Percentiles rank a stretch among this genome's conserved stretches.
phyloP scores from a whole-genome alignment of 2,329 filamentous ascomycete species.

The Pseudogymnoascus sp. region DNA sequence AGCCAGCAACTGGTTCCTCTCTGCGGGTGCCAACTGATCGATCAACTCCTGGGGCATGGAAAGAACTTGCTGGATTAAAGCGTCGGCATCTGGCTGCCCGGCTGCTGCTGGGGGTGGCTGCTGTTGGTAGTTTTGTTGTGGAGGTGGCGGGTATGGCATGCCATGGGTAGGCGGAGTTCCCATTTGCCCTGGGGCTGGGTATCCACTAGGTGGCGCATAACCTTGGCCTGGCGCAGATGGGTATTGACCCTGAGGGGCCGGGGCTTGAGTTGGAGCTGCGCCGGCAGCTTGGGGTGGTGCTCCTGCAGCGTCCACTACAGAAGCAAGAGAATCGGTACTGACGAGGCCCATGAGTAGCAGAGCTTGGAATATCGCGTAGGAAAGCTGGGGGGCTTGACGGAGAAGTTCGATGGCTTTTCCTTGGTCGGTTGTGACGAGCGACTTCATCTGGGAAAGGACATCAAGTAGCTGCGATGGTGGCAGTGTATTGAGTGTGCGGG shows the following conservation, averaged over 20 bases:
- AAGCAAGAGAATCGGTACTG: conserved; percentile 71
- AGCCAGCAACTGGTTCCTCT: conserved; percentile 71
- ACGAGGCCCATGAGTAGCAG: conserved; percentile 88
- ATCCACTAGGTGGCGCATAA: conserved; percentile 31
- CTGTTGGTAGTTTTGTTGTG: conserved; percentile 34
- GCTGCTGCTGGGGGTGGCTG: conserved; percentile 33
- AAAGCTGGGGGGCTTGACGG: conserved; percentile 80
- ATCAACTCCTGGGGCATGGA: conserved; percentile 73
- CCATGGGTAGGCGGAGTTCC: conserved; percentile 39
- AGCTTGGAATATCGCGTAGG: conserved; percentile 92
- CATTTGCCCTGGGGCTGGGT: conserved; percentile 30
- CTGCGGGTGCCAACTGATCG: conserved; percentile 65
- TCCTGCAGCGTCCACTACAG: conserved; percentile 58
- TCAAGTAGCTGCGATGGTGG: conserved; percentile 86
- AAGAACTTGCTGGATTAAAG: conserved; percentile 73
- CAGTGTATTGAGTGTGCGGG: conserved; percentile 77
- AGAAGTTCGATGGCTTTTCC: conserved; percentile 78
- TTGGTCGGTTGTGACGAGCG: conserved; percentile 73
- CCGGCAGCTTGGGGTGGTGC: conserved; percentile 19
- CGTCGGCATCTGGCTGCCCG: conserved; percentile 52
- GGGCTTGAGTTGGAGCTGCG: background rate
- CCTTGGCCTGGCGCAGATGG: conserved; percentile 31
- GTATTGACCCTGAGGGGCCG: conserved; percentile 16
- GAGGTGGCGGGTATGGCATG: conserved; percentile 33
- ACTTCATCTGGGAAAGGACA: conserved; percentile 90